These are phyloP conservation scores for Gastroboletus turbinatus DNA, from an alignment of 1,284 basidiomycete genomes.

Conservation along the genomic window DNA sequence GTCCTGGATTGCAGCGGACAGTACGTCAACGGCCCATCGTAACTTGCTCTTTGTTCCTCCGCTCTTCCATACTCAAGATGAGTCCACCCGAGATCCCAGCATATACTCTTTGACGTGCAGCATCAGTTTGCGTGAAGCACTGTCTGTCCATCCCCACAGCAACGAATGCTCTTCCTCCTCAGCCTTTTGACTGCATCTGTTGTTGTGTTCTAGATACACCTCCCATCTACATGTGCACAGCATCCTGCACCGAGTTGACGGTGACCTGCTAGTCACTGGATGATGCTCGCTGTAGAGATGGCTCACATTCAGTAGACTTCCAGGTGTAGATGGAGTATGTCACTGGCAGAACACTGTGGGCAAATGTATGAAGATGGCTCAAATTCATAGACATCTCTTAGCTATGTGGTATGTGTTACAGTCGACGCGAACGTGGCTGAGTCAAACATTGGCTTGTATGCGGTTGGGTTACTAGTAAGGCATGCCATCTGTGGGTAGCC, in stretches of 20 bases:
- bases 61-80: background rate
- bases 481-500: background rate
- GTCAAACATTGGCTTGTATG: background rate
- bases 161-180: no score
- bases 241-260: background rate
- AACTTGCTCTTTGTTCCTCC: background rate
- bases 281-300: background rate
- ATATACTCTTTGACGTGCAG: background rate
- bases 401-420: background rate
- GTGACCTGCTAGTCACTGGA: background rate
- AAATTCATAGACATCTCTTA: background rate
- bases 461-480: background rate
- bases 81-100: background rate
- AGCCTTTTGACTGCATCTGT: background rate
- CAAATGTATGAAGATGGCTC: background rate
- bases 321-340: background rate
- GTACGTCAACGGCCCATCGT: no score
- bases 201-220: background rate
- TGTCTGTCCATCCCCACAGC: background rate
- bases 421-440: background rate
- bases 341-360: background rate
- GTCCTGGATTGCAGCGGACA: no score
- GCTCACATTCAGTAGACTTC: background rate
- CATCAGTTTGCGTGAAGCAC: background rate
- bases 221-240: constrained; percentile 1